A percentile compares a stretch with the other conserved stretches of the same genome.
phyloP scores from a whole-genome alignment of 2,329 filamentous ascomycete species.

The Phaeomoniella chlamydospora region DNA sequence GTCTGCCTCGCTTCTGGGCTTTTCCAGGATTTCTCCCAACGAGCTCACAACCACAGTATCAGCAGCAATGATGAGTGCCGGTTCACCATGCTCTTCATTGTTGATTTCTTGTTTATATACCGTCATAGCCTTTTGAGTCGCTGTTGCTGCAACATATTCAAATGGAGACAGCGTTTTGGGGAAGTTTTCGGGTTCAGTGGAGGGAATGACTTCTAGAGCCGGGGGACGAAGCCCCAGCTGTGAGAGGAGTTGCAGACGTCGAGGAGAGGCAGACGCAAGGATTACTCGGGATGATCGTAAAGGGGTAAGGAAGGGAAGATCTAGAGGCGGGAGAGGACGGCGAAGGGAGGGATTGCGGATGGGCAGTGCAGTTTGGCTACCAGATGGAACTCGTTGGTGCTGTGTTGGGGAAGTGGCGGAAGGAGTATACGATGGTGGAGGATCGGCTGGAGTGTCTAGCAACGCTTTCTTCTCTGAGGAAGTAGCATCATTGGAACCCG shows the following conservation, averaged over 20 bases:
- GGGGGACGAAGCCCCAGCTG: slow-evolving; percentile 54
- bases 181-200: slow-evolving; percentile 70
- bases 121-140: slow-evolving; percentile 64
- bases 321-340: slow-evolving; percentile 40
- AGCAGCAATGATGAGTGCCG: slow-evolving; percentile 72
- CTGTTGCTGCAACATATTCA: slow-evolving; percentile 84
- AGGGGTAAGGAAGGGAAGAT: slow-evolving; percentile 63
- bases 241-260: slow-evolving; percentile 64
- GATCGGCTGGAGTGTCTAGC: background rate
- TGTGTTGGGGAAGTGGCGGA: slow-evolving; percentile 10
- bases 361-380: background rate
- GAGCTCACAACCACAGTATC: slow-evolving; percentile 79
- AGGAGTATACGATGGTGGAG: background rate
- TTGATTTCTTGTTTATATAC: slow-evolving; percentile 51
- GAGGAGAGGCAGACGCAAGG: slow-evolving; percentile 77
- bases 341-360: background rate
- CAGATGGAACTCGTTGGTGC: background rate
- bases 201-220: slow-evolving; percentile 73
- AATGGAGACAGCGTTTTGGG: slow-evolving; percentile 66
- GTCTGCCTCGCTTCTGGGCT: slow-evolving; percentile 67
- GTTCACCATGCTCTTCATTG: slow-evolving; percentile 47
- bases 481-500: background rate
- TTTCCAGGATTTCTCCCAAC: slow-evolving; percentile 71
- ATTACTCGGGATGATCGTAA: slow-evolving; percentile 71
- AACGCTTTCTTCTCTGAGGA: background rate